These are phyloP conservation scores for Patellaria atrata DNA, from an alignment of 495 filamentous ascomycete species.

Conservation along the genomic window DNA sequence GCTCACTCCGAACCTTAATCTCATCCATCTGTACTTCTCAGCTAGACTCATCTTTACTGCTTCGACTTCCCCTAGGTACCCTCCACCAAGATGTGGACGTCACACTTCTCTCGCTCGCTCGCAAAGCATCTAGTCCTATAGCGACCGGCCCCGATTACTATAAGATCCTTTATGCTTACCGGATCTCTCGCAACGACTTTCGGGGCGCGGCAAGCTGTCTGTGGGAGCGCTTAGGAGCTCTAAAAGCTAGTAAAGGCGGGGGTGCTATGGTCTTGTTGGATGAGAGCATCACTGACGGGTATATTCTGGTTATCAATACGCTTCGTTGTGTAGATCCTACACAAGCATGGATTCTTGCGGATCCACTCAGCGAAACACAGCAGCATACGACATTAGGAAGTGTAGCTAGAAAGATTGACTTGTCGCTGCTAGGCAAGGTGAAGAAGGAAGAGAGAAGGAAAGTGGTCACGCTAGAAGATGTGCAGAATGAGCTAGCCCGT, in stretches of 20 bases:
- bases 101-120: constrained; percentile 50
- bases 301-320: constrained; percentile 76
- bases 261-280: constrained; percentile 32
- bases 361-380: constrained; percentile 32
- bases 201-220: constrained; percentile 75
- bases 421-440: constrained; percentile 11
- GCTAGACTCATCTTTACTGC: constrained; percentile 40
- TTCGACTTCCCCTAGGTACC: constrained; percentile 61
- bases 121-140: constrained; percentile 42
- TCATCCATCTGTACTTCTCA: constrained; percentile 53
- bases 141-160: constrained; percentile 49
- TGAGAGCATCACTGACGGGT: constrained; percentile 44
- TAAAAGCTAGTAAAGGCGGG: constrained; percentile 41
- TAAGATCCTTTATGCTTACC: constrained; percentile 78
- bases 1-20: constrained; percentile 50
- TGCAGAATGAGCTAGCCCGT: constrained; percentile 69
- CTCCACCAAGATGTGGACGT: constrained; percentile 66
- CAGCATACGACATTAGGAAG: no score
- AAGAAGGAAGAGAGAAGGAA: constrained; percentile 31
- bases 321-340: constrained; percentile 68
- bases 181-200: constrained; percentile 69
- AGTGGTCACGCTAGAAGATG: constrained; percentile 68
- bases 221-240: constrained; percentile 47
- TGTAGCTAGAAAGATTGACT: constrained; percentile 14
- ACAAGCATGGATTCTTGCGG: constrained; percentile 57